Base-by-base conservation (phyloP, 805 yeast species). In the Teunomyces gatunensis region DNA sequence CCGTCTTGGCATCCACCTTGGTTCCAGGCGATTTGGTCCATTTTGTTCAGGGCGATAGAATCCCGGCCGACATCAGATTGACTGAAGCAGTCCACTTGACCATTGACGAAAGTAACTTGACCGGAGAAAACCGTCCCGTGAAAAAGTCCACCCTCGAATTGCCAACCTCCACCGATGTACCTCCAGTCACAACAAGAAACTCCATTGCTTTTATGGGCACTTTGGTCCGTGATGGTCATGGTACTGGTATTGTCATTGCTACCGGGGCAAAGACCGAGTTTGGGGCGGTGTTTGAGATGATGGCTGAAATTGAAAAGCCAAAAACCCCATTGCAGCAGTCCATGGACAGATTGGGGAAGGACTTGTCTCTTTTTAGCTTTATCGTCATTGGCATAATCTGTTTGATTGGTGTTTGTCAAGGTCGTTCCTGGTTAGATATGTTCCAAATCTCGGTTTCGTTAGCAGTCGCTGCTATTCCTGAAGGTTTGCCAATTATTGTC, bases 391-490 rank as follows among this genome's bases (percentile, higher is more conserved):
- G 96, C 42, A 64, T 87, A n/a, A 94, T 94, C 61, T 92, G 97
- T 58, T 61, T 94, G 18, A 77, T 94, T 55, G 99, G 99, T 49
- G 77, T 94, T 17, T 49, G 89, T 42, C 96, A 94, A 71, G 98
- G 99, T 42, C 85, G 96, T 52, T 79, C 87, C 7, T 91, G 97
- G 97, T 77, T 94, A 48, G 98, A 94, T 53, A 94, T 95, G 97
- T 92, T 94, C 70, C 97, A 92, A 66, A 90, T 94, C 49, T 89
- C 97, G 1, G 99, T 94, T 7, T 90, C 97, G 1, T 75, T 94
- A 52, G 99, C 99, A 2, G 99, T 94, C 15, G 99, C 99, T 44
- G 99, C 99, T 3, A 94, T 94, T 57, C 99, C 99, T 4, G 99
- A 94, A 68, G 99, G 99, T 46, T 78, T 94, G 55, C 99, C 99